phyloP scores from a whole-genome alignment of 1,139 yeast species.

The Hyphopichia pseudoburtonii region DNA sequence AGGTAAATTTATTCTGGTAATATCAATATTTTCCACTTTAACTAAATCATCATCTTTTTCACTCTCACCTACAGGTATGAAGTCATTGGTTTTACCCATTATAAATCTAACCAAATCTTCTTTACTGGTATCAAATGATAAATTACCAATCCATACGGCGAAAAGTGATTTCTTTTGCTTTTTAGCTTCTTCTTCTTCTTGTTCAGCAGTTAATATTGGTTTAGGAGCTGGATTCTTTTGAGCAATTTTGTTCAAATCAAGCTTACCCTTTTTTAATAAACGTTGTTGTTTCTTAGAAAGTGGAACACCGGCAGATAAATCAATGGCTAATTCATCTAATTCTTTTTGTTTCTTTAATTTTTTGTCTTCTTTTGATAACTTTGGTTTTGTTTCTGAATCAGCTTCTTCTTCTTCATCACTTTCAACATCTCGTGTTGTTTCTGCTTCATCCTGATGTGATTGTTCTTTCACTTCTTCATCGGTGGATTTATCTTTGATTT shows the following conservation, averaged over 20 bases:
- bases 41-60: conserved; percentile 41
- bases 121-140: conserved; percentile 79
- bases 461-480: background rate
- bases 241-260: conserved; percentile 57
- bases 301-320: conserved; percentile 74
- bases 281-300: conserved; percentile 91
- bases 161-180: conserved; percentile 47
- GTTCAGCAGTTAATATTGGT: conserved; percentile 29
- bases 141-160: conserved; percentile 94
- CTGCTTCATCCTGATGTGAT: conserved; percentile 23
- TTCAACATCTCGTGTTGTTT: conserved; percentile 16
- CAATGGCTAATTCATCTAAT: conserved; percentile 73
- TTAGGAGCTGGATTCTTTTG: conserved; percentile 49
- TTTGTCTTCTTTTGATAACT: conserved; percentile 15
- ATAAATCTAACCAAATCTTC: conserved; percentile 73
- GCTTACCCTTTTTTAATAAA: conserved; percentile 75
- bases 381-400: conserved; percentile 11
- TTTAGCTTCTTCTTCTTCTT: conserved; percentile 25
- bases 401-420: conserved; percentile 14
- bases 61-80: conserved; percentile 12
- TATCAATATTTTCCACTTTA: conserved; percentile 46
- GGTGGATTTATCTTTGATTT: background rate
- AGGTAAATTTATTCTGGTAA: conserved; percentile 66
- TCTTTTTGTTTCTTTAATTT: conserved; percentile 10
- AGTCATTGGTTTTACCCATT: conserved; percentile 52